Base-by-base conservation (phyloP, 1,139 yeast species). In the Suzukiozyma palmioleophila region DNA sequence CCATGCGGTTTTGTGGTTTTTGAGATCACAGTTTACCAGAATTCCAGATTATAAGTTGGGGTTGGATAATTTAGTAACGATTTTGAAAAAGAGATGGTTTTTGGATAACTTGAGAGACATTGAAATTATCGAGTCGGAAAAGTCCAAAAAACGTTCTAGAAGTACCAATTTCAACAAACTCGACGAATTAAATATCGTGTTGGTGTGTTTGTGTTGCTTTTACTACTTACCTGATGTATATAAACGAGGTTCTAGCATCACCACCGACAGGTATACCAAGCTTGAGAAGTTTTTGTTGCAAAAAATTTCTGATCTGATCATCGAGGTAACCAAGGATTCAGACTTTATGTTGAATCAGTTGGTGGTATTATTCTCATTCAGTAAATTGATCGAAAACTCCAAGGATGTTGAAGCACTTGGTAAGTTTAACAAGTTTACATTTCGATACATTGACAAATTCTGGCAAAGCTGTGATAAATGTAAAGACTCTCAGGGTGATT, bases 1-100 rank as follows among this genome's bases (percentile, higher is more conserved):
- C 35, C 54, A 52, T 22, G 68, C 75, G 0, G 51, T 59, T 26
- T 57, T 65, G 36, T 70, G 84, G 68, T 79, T 82, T 41, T 57
- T 77, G 35, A 67, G 89, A 46, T 78, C 87, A 1, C 70, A 75
- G 7, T 61, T 73, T 41, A 73, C 88, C 2, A 69, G 85, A 44
- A 52, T 65, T 16, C 66, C 75, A 1, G 75, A 79, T 6, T 62
- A 62, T 35, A 58, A 59, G 11, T 54, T 73, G 14, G 79, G 79
- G 0, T 50, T 64, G 22, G 49, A 56, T 26, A 77, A 77, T 46
- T 54, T 77, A 44, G 48, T 51, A 6, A 47, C 60, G 3, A 48
- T 68, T 8, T 41, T 70, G 38, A 48, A 54, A 4, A 68, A 66
- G 41, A 59, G 57, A 13, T 59, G 64, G 62, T 61, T 68, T 39